A percentile compares a stretch with the other conserved stretches of the same genome.
These are phyloP conservation scores for Beauveria australis DNA, from an alignment of 2,329 filamentous ascomycete genomes.

Conservation along the genomic window DNA sequence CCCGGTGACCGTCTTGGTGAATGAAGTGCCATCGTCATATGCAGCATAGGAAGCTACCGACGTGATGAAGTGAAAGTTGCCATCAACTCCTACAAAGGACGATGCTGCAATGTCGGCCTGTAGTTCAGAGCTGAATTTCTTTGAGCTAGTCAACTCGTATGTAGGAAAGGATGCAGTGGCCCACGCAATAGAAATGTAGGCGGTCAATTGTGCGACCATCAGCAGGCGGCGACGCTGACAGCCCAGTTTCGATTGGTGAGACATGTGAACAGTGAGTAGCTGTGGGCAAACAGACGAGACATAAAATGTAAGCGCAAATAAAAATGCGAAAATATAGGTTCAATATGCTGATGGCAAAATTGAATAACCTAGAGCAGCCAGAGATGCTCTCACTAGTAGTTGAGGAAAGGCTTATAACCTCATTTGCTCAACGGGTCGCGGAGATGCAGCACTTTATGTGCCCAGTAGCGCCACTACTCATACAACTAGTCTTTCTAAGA, in stretches of 20 bases:
- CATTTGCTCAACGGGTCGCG: too few relatives aligned
- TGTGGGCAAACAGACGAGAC: background rate
- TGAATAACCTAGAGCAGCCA: background rate
- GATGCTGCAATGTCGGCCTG: background rate
- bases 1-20: background rate
- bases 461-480: too few relatives aligned
- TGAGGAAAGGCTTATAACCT: background rate
- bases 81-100: background rate
- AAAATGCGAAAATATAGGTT: background rate
- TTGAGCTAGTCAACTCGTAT: background rate
- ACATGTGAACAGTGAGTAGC: background rate
- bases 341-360: background rate
- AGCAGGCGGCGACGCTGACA: background rate
- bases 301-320: background rate
- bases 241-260: background rate
- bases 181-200: background rate
- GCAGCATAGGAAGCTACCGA: background rate
- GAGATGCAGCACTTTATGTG: too few relatives aligned
- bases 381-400: background rate
- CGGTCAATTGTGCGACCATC: background rate
- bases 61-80: background rate
- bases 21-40: background rate
- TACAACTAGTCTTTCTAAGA: too few relatives aligned
- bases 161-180: background rate
- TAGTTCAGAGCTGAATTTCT: background rate